Evolutionary conservation across 441 rosid species (phyloP).

Genomic region (Corymbia calophylla): DNA sequence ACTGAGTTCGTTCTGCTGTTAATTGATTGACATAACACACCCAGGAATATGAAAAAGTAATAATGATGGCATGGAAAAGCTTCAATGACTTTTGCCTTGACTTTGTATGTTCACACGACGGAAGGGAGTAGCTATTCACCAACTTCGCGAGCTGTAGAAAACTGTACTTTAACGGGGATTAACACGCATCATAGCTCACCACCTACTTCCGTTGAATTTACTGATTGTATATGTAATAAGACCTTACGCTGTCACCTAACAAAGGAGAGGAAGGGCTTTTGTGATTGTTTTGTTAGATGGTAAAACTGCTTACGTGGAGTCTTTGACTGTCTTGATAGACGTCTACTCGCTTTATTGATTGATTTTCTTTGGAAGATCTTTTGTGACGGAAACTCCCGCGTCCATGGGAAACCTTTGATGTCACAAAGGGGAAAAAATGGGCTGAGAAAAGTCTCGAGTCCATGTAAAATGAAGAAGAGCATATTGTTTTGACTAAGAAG

Average conservation of each 20-base stretch:
- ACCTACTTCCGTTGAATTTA: background rate
- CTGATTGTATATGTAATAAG: background rate
- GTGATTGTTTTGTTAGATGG: background rate
- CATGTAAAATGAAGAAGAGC: background rate
- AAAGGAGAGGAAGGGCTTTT: background rate
- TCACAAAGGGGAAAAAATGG: background rate
- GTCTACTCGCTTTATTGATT: background rate
- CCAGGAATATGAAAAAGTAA: background rate
- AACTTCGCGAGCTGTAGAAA: background rate
- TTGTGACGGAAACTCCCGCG: background rate
- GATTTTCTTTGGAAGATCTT: background rate
- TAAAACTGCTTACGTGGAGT: background rate
- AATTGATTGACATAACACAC: background rate
- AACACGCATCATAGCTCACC: background rate
- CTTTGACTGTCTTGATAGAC: background rate
- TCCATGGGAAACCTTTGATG: background rate
- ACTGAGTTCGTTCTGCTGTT: background rate
- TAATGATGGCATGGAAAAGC: background rate
- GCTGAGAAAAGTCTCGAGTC: background rate
- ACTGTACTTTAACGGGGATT: background rate
- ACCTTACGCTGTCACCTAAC: background rate
- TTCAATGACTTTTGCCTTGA: background rate
- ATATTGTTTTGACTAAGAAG: background rate
- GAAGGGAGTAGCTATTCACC: background rate
- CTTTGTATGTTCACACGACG: background rate